Evolutionary conservation across 257 asterid species (phyloP).

Genomic region (Plantago elongata): DNA sequence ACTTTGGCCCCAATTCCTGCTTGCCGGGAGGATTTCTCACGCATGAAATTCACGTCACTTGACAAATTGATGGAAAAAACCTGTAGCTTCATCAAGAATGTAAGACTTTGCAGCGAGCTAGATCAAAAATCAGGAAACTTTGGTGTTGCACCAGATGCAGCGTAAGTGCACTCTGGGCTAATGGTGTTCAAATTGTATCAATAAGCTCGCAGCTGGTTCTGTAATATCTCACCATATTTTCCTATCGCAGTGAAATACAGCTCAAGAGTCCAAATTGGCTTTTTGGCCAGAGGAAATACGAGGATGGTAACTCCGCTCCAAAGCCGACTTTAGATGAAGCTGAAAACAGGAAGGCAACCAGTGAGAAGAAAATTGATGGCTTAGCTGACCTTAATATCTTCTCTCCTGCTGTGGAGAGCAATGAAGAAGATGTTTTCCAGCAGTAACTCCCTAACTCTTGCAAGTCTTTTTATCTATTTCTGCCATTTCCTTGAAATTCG

Average conservation of each 20-base stretch:
- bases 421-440: slow-evolving; percentile 77
- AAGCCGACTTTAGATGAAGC: slow-evolving; percentile 44
- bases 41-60: slow-evolving; percentile 79
- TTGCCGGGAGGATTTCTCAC: slow-evolving; percentile 84
- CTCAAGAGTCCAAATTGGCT: slow-evolving; percentile 98
- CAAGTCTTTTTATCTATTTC: background rate
- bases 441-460: slow-evolving; percentile 42
- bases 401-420: slow-evolving; percentile 52
- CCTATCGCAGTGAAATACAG: slow-evolving; percentile 75
- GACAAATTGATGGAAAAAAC: slow-evolving; percentile 87
- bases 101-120: slow-evolving; percentile 80
- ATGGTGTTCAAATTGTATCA: background rate
- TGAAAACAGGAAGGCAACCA: slow-evolving; percentile 38
- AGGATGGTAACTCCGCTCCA: slow-evolving; percentile 46
- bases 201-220: background rate
- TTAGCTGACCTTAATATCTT: slow-evolving; percentile 64
- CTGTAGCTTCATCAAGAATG: slow-evolving; percentile 76
- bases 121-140: slow-evolving; percentile 67
- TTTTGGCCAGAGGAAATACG: slow-evolving; percentile 89
- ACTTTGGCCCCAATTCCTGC: slow-evolving; percentile 77
- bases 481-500: background rate
- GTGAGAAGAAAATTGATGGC: slow-evolving; percentile 46
- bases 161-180: slow-evolving; percentile 40
- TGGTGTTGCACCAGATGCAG: slow-evolving; percentile 99
- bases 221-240: slow-evolving; percentile 4